A percentile compares a stretch with the other conserved stretches of the same genome.
Evolutionary conservation across 495 filamentous ascomycete species (phyloP).

Genomic region (Halenospora varia): DNA sequence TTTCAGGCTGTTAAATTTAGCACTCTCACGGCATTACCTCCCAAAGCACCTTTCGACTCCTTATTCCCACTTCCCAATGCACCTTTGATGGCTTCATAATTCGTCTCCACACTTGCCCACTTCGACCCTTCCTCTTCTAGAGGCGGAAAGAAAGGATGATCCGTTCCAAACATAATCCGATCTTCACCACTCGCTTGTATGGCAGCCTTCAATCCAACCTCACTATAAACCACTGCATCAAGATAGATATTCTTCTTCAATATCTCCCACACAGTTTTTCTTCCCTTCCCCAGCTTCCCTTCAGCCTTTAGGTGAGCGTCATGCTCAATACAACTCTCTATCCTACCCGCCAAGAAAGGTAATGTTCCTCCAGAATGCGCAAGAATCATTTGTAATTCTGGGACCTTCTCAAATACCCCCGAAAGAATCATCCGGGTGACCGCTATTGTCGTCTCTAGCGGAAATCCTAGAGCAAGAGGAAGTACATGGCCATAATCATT

Average conservation of each 20-base stretch:
- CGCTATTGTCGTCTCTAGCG: conserved; percentile 90
- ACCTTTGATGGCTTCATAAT: conserved; percentile 64
- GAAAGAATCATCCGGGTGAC: conserved; percentile 81
- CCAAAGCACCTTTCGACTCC: conserved; percentile 51
- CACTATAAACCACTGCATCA: conserved; percentile 54
- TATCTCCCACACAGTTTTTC: conserved; percentile 73
- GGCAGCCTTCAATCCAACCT: conserved; percentile 25
- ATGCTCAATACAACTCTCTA: conserved; percentile 85
- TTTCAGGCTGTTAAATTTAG: too few relatives aligned
- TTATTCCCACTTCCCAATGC: conserved; percentile 50
- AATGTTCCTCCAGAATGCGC: conserved; percentile 88
- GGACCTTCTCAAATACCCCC: conserved; percentile 79
- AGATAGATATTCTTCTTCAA: conserved; percentile 83
- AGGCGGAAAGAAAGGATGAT: conserved; percentile 95
- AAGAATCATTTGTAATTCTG: conserved; percentile 65
- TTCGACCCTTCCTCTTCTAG: conserved; percentile 53
- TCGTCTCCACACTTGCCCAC: conserved; percentile 82
- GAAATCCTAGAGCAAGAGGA: conserved; percentile 83
- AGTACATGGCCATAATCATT: conserved; percentile 84
- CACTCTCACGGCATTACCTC: conserved; percentile 65
- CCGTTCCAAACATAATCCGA: conserved; percentile 63
- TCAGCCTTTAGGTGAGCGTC: conserved; percentile 63
- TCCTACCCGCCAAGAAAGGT: conserved; percentile 82
- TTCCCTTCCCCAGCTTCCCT: conserved; percentile 33
- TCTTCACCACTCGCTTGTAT: conserved; percentile 26